Conservation (phyloP, 2,329 filamentous ascomycete species). For the Clonostachys rosea region DNA sequence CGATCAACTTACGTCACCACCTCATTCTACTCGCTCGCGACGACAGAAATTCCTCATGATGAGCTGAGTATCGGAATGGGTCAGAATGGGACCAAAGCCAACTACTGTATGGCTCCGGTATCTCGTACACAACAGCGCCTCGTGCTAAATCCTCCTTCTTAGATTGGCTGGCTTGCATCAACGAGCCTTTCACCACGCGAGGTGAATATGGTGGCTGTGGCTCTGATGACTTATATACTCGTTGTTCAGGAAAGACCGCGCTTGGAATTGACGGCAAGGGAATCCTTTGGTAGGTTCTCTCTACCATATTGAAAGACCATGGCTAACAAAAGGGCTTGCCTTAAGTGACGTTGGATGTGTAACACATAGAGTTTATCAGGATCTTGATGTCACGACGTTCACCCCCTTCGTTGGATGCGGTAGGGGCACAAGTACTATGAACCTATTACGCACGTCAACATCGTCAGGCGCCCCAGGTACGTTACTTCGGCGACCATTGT, state of each 20-base stretch:
- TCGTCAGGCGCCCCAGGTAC: no score
- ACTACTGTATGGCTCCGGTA: no score
- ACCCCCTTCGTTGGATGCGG: neutral
- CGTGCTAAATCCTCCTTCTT: no score
- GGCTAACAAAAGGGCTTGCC: no score
- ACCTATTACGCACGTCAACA: neutral
- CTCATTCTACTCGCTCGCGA: no score
- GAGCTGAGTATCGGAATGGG: no score
- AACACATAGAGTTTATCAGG: neutral
- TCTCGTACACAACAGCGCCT: no score
- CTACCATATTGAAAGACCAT: no score
- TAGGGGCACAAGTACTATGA: neutral
- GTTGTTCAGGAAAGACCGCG: neutral
- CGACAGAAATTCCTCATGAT: no score
- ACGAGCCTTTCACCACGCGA: neutral
- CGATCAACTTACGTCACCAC: no score
- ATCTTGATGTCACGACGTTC: neutral
- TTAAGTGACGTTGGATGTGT: neutral
- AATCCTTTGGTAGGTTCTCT: neutral
- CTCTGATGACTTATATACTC: neutral
- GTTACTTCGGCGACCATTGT: no score
- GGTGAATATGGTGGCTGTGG: neutral
- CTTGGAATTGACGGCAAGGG: neutral
- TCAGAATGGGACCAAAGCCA: no score
- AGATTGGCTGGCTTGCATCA: neutral